A percentile compares a stretch with the other conserved stretches of the same genome.
These are phyloP conservation scores for Magnaporthiopsis rhizophila DNA, from an alignment of 2,329 filamentous ascomycete genomes.

Conservation along the genomic window DNA sequence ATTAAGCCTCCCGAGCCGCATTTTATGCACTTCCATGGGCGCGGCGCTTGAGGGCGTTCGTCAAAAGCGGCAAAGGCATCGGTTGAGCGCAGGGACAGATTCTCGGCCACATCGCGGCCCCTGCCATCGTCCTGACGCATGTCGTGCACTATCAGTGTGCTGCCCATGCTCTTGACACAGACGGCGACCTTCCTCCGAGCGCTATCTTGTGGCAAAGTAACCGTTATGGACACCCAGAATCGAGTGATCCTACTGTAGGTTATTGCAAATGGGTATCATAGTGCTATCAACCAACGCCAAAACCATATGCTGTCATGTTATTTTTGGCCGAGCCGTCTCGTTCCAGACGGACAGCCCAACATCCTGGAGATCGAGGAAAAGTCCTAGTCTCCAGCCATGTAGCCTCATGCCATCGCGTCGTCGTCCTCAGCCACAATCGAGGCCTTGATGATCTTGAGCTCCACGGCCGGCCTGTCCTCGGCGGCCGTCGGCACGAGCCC, in stretches of 20 bases:
- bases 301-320: neutral
- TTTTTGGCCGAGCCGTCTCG: neutral
- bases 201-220: too few species aligned
- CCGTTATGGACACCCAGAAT: too few species aligned
- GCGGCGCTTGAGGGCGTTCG: too few species aligned
- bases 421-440: constrained; percentile 40
- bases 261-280: neutral
- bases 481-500: constrained; percentile 75
- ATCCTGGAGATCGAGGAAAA: neutral
- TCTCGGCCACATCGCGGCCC: too few species aligned
- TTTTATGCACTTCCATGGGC: too few species aligned
- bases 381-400: neutral
- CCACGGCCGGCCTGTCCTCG: constrained; percentile 74
- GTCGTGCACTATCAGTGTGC: too few species aligned
- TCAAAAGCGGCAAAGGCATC: too few species aligned
- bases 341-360: neutral
- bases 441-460: constrained; percentile 72
- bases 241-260: neutral
- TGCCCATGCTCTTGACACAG: too few species aligned
- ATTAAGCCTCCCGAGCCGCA: too few species aligned
- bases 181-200: too few species aligned
- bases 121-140: too few species aligned
- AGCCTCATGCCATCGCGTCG: neutral
- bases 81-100: too few species aligned
- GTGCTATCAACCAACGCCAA: neutral